Base-by-base conservation (phyloP, 2,329 filamentous ascomycete genomes). In the Pezicula carpinea region DNA sequence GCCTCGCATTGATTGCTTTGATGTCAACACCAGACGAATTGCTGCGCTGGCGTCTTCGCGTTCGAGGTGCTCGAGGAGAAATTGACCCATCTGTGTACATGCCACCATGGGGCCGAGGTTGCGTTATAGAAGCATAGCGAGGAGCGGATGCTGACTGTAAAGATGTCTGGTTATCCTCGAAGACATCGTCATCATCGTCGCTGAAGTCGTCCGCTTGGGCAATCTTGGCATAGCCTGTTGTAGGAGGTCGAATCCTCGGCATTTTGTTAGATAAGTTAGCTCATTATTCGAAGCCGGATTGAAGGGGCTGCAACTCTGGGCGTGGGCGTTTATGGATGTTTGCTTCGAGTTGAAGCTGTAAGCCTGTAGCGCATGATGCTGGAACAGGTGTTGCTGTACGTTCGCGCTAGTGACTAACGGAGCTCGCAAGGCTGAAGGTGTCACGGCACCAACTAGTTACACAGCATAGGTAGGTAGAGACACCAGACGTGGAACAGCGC, bases 1-100 rank as follows among this genome's bases (percentile, higher is more conserved):
- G 73, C 19, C 93, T 80, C 49, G 92, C 91, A 67, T 99, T 99
- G 69, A 99, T 97, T 50, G 93, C 93, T 66, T 97, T 97, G 64
- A 99, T 87, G 63, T 99, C 93, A 15, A 99, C 92, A 3, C 91
- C 92, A 17, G 89, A 89, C 59, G 70, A 77, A 60, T 91, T 93
- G 63, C 88, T 87, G 54, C 83, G 76, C 51, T 73, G 69, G 53
- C 75, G 69, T 59, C 61, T 56, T 65, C 77, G 58, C 62, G 69
- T 58, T 70, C 73, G 63, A 59, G 70, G 58, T 69, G 69, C 70
- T 58, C 72, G 73, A 57, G 69, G 64, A 8, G 66, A 65, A 42
- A 55, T 61, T 35, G 53, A 51, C 14, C 65, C 66, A 48, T 70
- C 64, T 32, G 77, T 77, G 48, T 74, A 69, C 74, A 84, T 81